Conservation (phyloP, 805 yeast species). For the Zygotorulaspora danielsina region DNA sequence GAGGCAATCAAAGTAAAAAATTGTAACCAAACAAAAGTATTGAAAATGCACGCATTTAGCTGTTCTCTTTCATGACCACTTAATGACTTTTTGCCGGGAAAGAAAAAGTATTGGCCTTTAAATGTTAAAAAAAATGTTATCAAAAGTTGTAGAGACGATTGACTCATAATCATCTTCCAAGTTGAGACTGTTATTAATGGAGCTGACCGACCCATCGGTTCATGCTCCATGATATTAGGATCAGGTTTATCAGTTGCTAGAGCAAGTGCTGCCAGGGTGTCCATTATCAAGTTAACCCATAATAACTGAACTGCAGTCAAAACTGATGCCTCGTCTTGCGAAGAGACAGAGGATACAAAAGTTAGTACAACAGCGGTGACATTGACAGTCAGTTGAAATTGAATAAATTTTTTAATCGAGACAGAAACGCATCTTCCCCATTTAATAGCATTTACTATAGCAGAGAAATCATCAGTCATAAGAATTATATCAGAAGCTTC, state of each 20-base stretch:
- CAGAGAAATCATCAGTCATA: conserved; percentile 91
- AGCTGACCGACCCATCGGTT: conserved; percentile 76
- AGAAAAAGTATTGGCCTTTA: conserved; percentile 57
- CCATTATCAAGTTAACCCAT: conserved; percentile 98
- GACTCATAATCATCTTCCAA: conserved; percentile 98
- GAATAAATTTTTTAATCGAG: conserved; percentile 91
- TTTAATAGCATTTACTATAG: conserved; percentile 92
- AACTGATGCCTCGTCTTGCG: conserved; percentile 74
- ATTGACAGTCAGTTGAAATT: conserved; percentile 94
- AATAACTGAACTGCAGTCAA: conserved; percentile 94
- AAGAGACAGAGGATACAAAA: conserved; percentile 88
- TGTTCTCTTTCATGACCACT: conserved; percentile 49
- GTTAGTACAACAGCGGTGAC: conserved; percentile 94
- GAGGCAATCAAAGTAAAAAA: conserved; percentile 89
- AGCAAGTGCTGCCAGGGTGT: conserved; percentile 95
- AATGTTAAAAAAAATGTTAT: conserved; percentile 81
- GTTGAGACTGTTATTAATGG: conserved; percentile 84
- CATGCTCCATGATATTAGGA: conserved; percentile 66
- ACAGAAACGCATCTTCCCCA: conserved; percentile 98
- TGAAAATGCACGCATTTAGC: conserved; percentile 82
- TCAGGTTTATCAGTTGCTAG: conserved; percentile 97
- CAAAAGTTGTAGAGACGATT: conserved; percentile 69
- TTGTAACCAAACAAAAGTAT: conserved; percentile 96
- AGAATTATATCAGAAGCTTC: conserved; percentile 92
- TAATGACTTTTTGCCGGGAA: conserved; percentile 27